Base-by-base conservation (phyloP, 352 stramenopile genomes). In the Phytophthora pseudosyringae region DNA sequence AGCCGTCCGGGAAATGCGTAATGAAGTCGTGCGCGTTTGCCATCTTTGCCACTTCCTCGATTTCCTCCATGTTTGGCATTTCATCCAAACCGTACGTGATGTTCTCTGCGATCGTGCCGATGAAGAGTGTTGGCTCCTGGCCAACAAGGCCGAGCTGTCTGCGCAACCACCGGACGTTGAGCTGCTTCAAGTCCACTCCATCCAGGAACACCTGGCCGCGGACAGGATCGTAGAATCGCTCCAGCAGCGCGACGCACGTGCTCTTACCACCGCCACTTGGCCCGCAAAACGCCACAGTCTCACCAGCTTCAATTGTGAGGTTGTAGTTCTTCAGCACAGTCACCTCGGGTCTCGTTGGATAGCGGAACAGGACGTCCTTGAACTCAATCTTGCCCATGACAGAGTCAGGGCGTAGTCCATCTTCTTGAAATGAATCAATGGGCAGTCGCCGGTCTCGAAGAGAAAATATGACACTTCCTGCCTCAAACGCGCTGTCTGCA, bases 51-150 rank as follows among this genome's bases (percentile, higher is more conserved):
- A 91, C 91, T 28, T 95, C 84, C 48, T 90, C 61, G 9, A 94
- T 98, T 44, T 97, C 75, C 44, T 96, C 93, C 15, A 75, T 73
- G 10, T 89, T 70, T 11, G 92, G 88, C 50, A 97, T 93, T 0
- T 38, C 55, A 10, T 71, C 59, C 50, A 71, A 59, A 97, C 45
- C 45, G 10, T 67, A 61, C 36, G 53, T 81, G 47, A 92, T 79
- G 13, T 50, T 69, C 15, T 64, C 52, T 13, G 52, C 61, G 6
- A 64, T 64, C 38, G 52, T 69, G 21, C 44, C 52, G 26, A 68
- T 57, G 32, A 56, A 62, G 18, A 67, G 36, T 35, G 50, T 63
- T 35, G 60, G 51, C 36, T 63, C 50, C n/a, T 67, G 59, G 26
- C 50, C 21, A 4, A 67, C 59, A 29, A 81, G 50, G 3, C 69